Evolutionary conservation across 176 grass and related monocot genomes (phyloP).

Genomic region (Phoenix dactylifera): DNA sequence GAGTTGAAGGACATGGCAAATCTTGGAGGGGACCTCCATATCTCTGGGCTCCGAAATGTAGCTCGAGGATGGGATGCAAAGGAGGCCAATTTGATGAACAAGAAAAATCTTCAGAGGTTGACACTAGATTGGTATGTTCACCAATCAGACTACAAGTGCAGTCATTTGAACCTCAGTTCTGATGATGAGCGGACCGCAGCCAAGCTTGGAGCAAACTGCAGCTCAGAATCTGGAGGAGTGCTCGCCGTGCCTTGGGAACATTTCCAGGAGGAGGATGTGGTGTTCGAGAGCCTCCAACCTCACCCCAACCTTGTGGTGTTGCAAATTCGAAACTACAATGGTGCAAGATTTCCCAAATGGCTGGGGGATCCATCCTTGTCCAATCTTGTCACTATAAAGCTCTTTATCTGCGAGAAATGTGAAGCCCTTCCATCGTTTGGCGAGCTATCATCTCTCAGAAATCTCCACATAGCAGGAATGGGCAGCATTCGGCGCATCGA

Average conservation of each 20-base stretch:
- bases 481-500: conserved; percentile 22
- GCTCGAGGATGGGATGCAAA: not conserved
- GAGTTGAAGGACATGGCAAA: conserved; percentile 34
- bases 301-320: not conserved
- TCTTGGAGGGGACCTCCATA: conserved; percentile 38
- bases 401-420: conserved; percentile 25
- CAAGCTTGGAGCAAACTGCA: too few relatives aligned
- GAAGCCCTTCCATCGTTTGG: conserved; percentile 28
- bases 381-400: conserved; percentile 22
- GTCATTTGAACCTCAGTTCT: not conserved
- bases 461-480: conserved; percentile 27
- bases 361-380: conserved; percentile 16
- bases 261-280: not conserved
- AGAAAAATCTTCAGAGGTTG: conserved; percentile 22
- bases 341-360: conserved; percentile 31
- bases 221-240: too few relatives aligned
- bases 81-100: conserved; percentile 23
- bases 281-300: conserved; percentile 3
- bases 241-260: not conserved
- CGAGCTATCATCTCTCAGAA: conserved; percentile 26
- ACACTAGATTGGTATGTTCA: conserved; percentile 25
- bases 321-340: conserved; percentile 19
- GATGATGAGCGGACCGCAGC: too few relatives aligned
- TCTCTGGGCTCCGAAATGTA: conserved; percentile 30
- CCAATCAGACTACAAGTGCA: conserved; percentile 2